Evolutionary conservation across 2,329 filamentous ascomycete species (phyloP).

Genomic region (Aschersonia sp.): DNA sequence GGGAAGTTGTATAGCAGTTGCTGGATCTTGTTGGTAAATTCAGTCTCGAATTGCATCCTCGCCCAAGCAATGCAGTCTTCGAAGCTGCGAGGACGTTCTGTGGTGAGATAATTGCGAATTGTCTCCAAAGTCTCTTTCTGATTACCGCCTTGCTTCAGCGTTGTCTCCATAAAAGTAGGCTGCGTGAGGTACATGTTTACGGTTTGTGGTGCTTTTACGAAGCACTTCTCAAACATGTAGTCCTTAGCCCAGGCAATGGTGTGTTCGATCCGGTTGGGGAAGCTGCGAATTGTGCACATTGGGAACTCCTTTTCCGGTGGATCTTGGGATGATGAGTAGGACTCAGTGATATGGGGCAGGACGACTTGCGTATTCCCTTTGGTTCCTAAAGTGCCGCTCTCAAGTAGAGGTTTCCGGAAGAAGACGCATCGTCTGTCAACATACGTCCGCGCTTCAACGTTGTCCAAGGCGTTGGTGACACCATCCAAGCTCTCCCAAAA

Average conservation of each 20-base stretch:
- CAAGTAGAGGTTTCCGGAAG: constrained; percentile 91
- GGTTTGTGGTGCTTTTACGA: constrained; percentile 84
- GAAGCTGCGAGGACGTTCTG: constrained; percentile 79
- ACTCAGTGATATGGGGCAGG: constrained; percentile 81
- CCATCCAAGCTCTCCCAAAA: constrained; percentile 84
- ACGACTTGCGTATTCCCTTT: constrained; percentile 98
- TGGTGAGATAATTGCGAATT: constrained; percentile 78
- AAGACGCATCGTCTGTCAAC: constrained; percentile 94
- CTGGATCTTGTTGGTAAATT: constrained; percentile 93
- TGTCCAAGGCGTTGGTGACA: constrained; percentile 94
- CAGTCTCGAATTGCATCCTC: constrained; percentile 82
- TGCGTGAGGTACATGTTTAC: constrained; percentile 90
- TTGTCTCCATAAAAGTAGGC: constrained; percentile 75
- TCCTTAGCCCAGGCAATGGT: constrained; percentile 98
- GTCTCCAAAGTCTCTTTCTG: constrained; percentile 89
- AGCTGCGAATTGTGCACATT: constrained; percentile 94
- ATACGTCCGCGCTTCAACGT: constrained; percentile 91
- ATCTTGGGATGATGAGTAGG: constrained; percentile 89
- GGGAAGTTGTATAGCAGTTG: constrained; percentile 96
- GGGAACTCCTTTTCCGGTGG: constrained; percentile 97
- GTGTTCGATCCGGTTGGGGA: constrained; percentile 97
- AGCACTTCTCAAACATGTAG: constrained; percentile 76
- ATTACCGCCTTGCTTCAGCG: constrained; percentile 83
- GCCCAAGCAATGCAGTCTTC: constrained; percentile 97
- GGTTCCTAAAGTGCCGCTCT: constrained; percentile 95